phyloP scores from a whole-genome alignment of 495 filamentous ascomycete genomes.

The Astrocystis sublimbata region DNA sequence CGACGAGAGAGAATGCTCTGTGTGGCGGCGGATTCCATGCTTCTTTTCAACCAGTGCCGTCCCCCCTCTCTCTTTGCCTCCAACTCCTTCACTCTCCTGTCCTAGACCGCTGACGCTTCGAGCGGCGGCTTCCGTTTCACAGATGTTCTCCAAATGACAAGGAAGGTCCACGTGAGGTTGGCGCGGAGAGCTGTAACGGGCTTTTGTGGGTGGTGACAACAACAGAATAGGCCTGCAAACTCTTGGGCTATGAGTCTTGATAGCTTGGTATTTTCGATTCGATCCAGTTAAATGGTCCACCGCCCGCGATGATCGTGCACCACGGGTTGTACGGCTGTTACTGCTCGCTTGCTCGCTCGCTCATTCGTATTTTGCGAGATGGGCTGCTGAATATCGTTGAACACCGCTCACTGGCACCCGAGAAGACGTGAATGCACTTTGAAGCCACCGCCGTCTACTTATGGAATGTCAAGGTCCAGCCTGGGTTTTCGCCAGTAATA shows the following conservation, averaged over 20 bases:
- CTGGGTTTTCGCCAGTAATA: neutral
- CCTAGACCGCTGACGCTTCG: conserved; percentile 8
- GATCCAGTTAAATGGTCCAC: conserved; percentile 1
- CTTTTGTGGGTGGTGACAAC: neutral
- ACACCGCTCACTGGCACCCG: neutral
- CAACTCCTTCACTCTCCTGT: conserved; percentile 1
- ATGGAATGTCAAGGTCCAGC: neutral
- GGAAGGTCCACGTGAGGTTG: conserved; percentile 3
- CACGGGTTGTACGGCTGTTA: conserved; percentile 9
- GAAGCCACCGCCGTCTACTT: neutral
- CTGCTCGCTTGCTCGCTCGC: conserved; percentile 1
- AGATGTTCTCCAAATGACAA: conserved; percentile 2
- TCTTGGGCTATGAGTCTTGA: neutral
- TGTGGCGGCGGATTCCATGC: conserved; percentile 31
- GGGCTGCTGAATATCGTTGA: neutral
- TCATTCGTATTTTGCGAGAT: neutral
- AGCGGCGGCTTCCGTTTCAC: neutral
- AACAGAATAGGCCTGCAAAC: neutral
- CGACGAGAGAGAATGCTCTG: conserved; percentile 34
- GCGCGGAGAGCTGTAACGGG: conserved; percentile 1
- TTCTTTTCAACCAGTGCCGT: conserved; percentile 18
- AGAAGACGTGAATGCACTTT: neutral
- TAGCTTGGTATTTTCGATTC: neutral
- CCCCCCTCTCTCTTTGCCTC: conserved; percentile 5
- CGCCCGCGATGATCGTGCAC: conserved; percentile 2